phyloP scores from a whole-genome alignment of 371 early-diverging fungal genomes.

The Nosema muscidifuracis region DNA sequence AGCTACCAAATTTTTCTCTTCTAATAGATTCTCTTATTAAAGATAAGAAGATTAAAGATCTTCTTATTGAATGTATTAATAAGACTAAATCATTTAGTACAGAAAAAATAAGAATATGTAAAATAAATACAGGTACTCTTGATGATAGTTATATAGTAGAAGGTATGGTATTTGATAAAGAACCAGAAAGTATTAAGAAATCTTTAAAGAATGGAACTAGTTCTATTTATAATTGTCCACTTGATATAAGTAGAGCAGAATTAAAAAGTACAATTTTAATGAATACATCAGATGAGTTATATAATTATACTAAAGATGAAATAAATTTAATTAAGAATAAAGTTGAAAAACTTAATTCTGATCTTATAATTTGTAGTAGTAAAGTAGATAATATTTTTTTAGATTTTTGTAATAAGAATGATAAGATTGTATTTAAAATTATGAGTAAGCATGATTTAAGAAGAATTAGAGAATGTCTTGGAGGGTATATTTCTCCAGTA shows the following conservation, averaged over 20 bases:
- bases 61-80: constrained; percentile 42
- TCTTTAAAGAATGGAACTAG: constrained; percentile 66
- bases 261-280: constrained; percentile 96
- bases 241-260: constrained; percentile 88
- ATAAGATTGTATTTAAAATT: constrained; percentile 55
- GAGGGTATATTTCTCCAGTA: constrained; percentile 46
- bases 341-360: constrained; percentile 77
- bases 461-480: constrained; percentile 54
- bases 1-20: neutral
- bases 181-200: constrained; percentile 70
- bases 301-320: constrained; percentile 85
- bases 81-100: constrained; percentile 39
- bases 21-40: constrained; percentile 46
- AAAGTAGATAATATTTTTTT: constrained; percentile 52
- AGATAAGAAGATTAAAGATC: constrained; percentile 25
- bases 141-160: constrained; percentile 79
- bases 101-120: constrained; percentile 64
- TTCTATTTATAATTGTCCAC: constrained; percentile 86
- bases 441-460: constrained; percentile 59
- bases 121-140: constrained; percentile 82
- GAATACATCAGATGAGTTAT: constrained; percentile 86
- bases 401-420: constrained; percentile 56
- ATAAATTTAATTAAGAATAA: constrained; percentile 64
- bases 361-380: constrained; percentile 59
- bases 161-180: constrained; percentile 94